Base-by-base conservation (phyloP, 768 basidiomycete species). In the Asterophora lycoperdoides region DNA sequence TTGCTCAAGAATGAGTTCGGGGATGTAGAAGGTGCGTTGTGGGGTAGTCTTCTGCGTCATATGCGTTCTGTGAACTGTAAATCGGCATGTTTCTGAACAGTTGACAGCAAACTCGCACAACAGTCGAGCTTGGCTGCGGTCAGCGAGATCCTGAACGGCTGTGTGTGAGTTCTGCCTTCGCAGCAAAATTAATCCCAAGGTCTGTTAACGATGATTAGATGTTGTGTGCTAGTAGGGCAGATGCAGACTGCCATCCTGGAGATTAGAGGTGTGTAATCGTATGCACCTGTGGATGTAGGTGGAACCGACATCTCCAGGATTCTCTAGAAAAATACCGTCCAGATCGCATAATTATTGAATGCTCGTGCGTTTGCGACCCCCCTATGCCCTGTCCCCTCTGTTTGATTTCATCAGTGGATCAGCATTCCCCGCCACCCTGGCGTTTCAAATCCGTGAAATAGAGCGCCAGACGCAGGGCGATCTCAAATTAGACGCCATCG, bases 1-100 rank as follows among this genome's bases (percentile, higher is more conserved):
- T 69, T 97, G 33, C 76, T 97, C 54, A 97, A 97, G 73, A 97
- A 97, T 69, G 94, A 97, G 65, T 96, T 92, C 60, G 94, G 94
- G 14, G 93, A 97, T 70, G 77, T 95, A 10, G 81, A 94, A 79
- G 90, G 90, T 86, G 30, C 23, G 65, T 44, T 43, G 37, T 19
- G 8, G 23, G 23, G 23, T 23, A 6, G 23, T 23, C 23, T 23
- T 23, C 23, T 23, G 23, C 6, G 23, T 6, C 23, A 23, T 23
- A 3, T 23, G 23, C 23, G 6, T 23, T 23, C 8, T 32, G 2
- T 13, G 30, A 32, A 5, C 10, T 10, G 29, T 29, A 5, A 13
- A 13, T 32, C 9, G 30, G 9, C 13, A 8, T 4, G 28, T 3
- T 15, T 8, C 18, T 42, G 15, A n/a, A 4, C 51, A 89, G 93